Evolutionary conservation across 169 alveolate genomes (phyloP).

Genomic region (Eimeria nieschulzi): DNA sequence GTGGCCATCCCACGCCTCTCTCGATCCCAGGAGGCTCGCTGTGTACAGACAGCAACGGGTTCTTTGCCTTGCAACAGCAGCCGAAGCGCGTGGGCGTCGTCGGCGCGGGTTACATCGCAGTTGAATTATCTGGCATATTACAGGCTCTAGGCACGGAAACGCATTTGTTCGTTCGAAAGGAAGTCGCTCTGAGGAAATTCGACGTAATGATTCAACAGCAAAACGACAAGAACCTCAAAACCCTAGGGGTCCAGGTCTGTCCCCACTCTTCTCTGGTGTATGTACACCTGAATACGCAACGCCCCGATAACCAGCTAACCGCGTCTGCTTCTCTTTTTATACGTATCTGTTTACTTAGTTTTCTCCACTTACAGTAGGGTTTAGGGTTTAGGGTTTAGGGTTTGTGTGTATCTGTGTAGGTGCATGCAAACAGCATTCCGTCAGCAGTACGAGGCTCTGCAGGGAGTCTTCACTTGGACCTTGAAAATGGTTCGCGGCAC

Average conservation of each 20-base stretch:
- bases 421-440: slow-evolving; percentile 41
- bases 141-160: slow-evolving; percentile 91
- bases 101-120: slow-evolving; percentile 96
- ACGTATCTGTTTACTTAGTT: not conserved
- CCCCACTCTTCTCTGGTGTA: not conserved
- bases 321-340: not conserved
- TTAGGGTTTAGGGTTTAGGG: too few relatives aligned
- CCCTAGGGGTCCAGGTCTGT: slow-evolving; percentile 72
- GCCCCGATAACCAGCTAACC: slow-evolving; percentile 80
- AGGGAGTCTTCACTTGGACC: slow-evolving; percentile 5
- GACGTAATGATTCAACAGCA: slow-evolving; percentile 81
- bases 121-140: slow-evolving; percentile 93
- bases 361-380: too few relatives aligned
- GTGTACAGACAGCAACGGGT: slow-evolving; percentile 91
- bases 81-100: slow-evolving; percentile 93
- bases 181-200: slow-evolving; percentile 74
- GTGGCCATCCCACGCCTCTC: slow-evolving; percentile 86
- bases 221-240: slow-evolving; percentile 88
- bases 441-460: not conserved
- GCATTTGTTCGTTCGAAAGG: slow-evolving; percentile 85
- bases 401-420: not conserved
- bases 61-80: slow-evolving; percentile 88
- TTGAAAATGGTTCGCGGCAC: slow-evolving; percentile 11
- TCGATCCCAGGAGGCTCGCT: slow-evolving; percentile 85
- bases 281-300: slow-evolving; percentile 6